phyloP scores from a whole-genome alignment of 352 stramenopile species.

The Pythium biforme region DNA sequence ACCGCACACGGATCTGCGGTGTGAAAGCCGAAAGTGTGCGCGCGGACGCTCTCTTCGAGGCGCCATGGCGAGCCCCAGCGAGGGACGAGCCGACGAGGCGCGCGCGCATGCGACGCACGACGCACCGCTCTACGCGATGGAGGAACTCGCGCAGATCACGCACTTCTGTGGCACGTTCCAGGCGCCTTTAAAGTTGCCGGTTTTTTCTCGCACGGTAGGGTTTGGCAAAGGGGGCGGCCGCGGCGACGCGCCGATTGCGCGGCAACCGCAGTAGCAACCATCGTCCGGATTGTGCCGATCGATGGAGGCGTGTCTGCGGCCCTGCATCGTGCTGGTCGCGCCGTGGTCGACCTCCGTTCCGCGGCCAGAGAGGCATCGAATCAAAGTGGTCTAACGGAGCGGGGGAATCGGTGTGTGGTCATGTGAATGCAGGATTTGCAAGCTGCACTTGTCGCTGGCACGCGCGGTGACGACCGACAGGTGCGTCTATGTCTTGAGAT shows the following conservation, averaged over 20 bases:
- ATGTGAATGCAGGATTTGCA: slow-evolving; percentile 51
- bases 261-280: slow-evolving; percentile 13
- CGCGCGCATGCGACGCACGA: slow-evolving; percentile 24
- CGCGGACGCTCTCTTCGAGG: slow-evolving; percentile 11
- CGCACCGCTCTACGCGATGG: slow-evolving; percentile 32
- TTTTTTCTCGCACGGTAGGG: slow-evolving; percentile 75
- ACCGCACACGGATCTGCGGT: slow-evolving; percentile 20
- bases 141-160: slow-evolving; percentile 70
- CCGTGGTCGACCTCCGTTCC: not conserved
- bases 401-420: slow-evolving; percentile 18
- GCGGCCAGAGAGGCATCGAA: not conserved
- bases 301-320: slow-evolving; percentile 8
- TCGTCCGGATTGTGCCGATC: slow-evolving; percentile 19
- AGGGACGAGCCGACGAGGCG: slow-evolving; percentile 43
- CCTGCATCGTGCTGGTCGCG: slow-evolving; percentile 1
- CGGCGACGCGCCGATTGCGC: slow-evolving; percentile 9
- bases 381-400: slow-evolving; percentile 9
- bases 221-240: not conserved
- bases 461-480: slow-evolving; percentile 41
- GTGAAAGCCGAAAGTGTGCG: slow-evolving; percentile 1
- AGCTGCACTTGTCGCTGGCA: slow-evolving; percentile 50
- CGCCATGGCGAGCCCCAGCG: slow-evolving; percentile 46
- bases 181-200: slow-evolving; percentile 60
- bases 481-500: slow-evolving; percentile 28
- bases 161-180: slow-evolving; percentile 79